Percentiles rank a stretch among this genome's conserved stretches.
phyloP scores from a whole-genome alignment of 805 yeast species.

The Diddensiella transvaalensis region DNA sequence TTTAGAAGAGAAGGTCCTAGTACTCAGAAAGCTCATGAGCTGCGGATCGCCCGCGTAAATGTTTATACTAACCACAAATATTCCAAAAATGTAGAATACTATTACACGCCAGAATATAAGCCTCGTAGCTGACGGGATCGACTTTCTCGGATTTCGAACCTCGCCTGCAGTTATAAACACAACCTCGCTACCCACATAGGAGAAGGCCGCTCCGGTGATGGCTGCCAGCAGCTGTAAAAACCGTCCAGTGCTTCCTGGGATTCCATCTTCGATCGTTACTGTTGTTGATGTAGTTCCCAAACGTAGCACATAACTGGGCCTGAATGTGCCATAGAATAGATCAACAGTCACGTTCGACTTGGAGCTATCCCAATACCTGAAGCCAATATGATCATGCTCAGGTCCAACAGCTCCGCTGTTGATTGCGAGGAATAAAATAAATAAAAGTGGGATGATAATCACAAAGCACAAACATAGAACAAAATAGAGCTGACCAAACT shows the following conservation, averaged over 20 bases:
- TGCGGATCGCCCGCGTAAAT: constrained; percentile 70
- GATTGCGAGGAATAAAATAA: constrained; percentile 39
- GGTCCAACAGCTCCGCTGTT: constrained; percentile 56
- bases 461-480: constrained; percentile 53
- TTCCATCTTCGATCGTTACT: constrained; percentile 9
- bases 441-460: constrained; percentile 52
- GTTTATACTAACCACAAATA: constrained; percentile 67
- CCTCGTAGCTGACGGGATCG: constrained; percentile 73
- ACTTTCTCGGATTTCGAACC: constrained; percentile 73
- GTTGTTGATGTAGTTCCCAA: constrained; percentile 50
- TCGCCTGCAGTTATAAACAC: constrained; percentile 84
- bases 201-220: constrained; percentile 61
- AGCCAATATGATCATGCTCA: constrained; percentile 51
- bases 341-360: constrained; percentile 46
- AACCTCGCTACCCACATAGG: constrained; percentile 79
- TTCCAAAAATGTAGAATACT: constrained; percentile 60
- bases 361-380: constrained; percentile 60
- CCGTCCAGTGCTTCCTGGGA: constrained; percentile 48
- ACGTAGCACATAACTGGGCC: constrained; percentile 41
- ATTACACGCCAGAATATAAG: constrained; percentile 70
- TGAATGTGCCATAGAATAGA: constrained; percentile 63
- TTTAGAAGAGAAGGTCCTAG: background rate
- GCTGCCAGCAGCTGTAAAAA: constrained; percentile 48
- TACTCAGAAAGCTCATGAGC: constrained; percentile 24
- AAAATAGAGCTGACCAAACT: constrained; percentile 69